Evolutionary conservation across 2,329 filamentous ascomycete genomes (phyloP).

Genomic region (Talaromyces islandicus): DNA sequence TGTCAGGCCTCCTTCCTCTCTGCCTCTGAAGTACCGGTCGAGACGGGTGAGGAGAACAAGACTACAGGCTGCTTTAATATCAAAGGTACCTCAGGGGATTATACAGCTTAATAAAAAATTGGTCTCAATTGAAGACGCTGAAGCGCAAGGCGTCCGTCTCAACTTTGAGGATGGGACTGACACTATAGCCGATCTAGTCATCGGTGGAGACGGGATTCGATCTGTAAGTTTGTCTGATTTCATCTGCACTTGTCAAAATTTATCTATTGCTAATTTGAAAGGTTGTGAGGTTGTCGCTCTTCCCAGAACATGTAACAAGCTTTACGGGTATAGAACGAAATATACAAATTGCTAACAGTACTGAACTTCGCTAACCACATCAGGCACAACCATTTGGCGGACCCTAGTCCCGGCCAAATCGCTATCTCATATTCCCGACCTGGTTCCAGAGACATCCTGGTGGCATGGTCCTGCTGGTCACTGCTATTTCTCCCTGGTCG

Average conservation of each 20-base stretch:
- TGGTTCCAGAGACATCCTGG: conserved; percentile 2
- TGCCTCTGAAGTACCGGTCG: conserved; percentile 2
- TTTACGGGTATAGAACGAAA: not conserved
- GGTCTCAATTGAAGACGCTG: not conserved
- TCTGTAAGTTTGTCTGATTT: not conserved
- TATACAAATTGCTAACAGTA: not conserved
- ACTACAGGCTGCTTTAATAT: not conserved
- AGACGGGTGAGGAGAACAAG: conserved; percentile 2
- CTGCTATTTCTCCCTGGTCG: conserved; percentile 1
- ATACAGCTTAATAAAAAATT: conserved; percentile 5
- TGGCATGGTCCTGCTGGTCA: conserved; percentile 1
- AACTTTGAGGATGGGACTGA: not conserved
- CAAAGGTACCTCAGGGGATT: not conserved
- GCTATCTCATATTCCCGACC: not conserved
- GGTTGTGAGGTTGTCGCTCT: not conserved
- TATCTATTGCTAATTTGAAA: not conserved
- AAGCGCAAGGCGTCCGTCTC: not conserved
- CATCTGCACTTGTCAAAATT: not conserved
- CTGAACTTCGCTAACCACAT: not conserved
- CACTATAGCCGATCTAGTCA: not conserved
- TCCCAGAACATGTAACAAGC: not conserved
- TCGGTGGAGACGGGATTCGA: conserved; percentile 2
- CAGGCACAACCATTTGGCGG: conserved; percentile 3
- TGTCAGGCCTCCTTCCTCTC: not conserved
- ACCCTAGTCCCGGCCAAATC: not conserved